These are phyloP conservation scores for Trypethelium eluteriae DNA, from an alignment of 495 filamentous ascomycete species.

Conservation along the genomic window DNA sequence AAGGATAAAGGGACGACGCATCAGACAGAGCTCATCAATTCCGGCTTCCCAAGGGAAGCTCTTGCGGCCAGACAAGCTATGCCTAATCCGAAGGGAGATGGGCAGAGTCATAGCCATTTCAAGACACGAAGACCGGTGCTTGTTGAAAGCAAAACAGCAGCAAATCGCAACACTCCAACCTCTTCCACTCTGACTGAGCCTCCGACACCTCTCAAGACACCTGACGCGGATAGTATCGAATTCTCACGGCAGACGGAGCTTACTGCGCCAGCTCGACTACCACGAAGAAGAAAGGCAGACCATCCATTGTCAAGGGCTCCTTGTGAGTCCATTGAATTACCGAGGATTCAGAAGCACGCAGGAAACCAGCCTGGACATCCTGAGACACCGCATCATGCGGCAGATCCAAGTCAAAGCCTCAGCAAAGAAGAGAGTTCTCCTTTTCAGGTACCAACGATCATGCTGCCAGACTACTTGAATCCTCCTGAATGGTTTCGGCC, in stretches of 20 bases:
- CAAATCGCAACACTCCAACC: not conserved
- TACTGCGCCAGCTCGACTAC: not conserved
- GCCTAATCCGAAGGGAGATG: not conserved
- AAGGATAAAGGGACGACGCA: not conserved
- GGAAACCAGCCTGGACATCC: not conserved
- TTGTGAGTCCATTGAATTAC: not conserved
- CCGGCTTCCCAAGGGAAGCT: not conserved
- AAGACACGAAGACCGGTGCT: not conserved
- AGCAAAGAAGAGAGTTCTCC: not conserved
- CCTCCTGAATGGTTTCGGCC: constrained; percentile 1
- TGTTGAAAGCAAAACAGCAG: constrained; percentile 1
- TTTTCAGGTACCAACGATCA: not conserved
- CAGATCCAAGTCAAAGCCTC: not conserved
- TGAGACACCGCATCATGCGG: not conserved
- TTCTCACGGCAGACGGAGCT: not conserved
- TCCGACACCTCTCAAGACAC: not conserved
- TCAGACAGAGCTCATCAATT: not conserved
- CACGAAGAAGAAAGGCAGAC: not conserved
- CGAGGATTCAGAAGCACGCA: not conserved
- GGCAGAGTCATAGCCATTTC: not conserved
- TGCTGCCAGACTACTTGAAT: not conserved
- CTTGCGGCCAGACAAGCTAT: not conserved
- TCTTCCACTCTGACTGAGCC: not conserved
- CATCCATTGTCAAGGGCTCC: not conserved
- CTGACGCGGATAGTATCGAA: not conserved